A percentile compares a stretch with the other conserved stretches of the same genome.
Conservation (phyloP, 2,329 filamentous ascomycete species). For the Onygena corvina region DNA sequence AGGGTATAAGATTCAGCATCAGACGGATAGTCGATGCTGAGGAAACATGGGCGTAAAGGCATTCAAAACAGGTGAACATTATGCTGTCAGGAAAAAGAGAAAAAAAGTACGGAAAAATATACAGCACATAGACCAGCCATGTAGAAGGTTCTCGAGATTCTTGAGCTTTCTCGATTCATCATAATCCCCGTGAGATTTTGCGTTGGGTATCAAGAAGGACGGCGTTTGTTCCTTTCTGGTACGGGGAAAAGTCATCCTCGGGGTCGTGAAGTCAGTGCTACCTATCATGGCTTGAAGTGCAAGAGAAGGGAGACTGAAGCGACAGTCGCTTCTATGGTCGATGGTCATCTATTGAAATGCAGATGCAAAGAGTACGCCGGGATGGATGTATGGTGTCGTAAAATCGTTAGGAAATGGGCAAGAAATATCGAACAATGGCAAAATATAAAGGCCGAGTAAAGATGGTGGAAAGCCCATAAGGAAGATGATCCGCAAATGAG, state of each 20-base stretch:
- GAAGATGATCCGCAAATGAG: neutral
- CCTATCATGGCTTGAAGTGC: too few relatives aligned
- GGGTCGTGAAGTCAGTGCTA: too few relatives aligned
- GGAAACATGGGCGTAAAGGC: neutral
- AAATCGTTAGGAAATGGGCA: too few relatives aligned
- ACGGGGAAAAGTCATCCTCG: too few relatives aligned
- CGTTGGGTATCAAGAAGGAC: slow-evolving; percentile 2
- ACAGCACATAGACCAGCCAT: slow-evolving; percentile 5
- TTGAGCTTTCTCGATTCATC: neutral
- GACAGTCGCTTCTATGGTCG: too few relatives aligned
- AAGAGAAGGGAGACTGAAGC: too few relatives aligned
- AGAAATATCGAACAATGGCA: too few relatives aligned
- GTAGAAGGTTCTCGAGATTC: neutral
- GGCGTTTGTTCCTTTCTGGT: too few relatives aligned
- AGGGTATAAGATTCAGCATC: neutral
- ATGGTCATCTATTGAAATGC: too few relatives aligned
- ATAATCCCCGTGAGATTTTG: neutral
- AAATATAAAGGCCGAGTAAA: neutral
- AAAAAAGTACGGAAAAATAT: neutral
- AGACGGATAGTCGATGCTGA: neutral
- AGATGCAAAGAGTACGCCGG: too few relatives aligned
- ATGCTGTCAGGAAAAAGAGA: neutral
- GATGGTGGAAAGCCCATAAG: neutral
- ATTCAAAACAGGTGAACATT: neutral
- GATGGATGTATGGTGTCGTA: too few relatives aligned